phyloP scores from a whole-genome alignment of 2,329 filamentous ascomycete species.

The Colletotrichum gigasporum region DNA sequence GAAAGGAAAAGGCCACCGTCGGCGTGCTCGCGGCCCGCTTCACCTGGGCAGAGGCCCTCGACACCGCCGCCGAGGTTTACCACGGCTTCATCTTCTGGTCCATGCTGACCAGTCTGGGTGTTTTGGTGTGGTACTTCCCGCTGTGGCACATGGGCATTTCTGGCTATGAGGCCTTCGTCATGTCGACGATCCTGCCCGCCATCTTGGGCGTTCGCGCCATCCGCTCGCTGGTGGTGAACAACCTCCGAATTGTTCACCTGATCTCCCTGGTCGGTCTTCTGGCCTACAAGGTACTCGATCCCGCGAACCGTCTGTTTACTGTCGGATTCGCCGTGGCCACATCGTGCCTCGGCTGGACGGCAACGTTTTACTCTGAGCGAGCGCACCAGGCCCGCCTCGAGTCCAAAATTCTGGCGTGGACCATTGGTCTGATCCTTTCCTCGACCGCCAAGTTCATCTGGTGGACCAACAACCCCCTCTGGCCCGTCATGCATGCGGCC shows the following conservation, averaged over 20 bases:
- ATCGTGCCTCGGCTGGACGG: conserved; percentile 85
- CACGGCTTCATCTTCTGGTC: conserved; percentile 98
- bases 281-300: conserved; percentile 79
- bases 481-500: conserved; percentile 89
- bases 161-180: conserved; percentile 90
- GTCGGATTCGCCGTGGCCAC: conserved; percentile 84
- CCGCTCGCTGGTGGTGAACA: conserved; percentile 72
- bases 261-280: conserved; percentile 81
- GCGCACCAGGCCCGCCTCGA: conserved; percentile 80
- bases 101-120: conserved; percentile 86
- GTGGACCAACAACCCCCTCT: conserved; percentile 95
- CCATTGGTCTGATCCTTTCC: conserved; percentile 83
- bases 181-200: conserved; percentile 84
- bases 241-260: conserved; percentile 77
- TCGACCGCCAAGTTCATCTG: conserved; percentile 92
- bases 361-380: conserved; percentile 82
- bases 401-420: conserved; percentile 81
- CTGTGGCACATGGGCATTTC: conserved; percentile 99
- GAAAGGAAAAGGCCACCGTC: conserved; percentile 78
- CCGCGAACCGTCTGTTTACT: conserved; percentile 79
- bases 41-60: conserved; percentile 77
- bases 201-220: conserved; percentile 77
- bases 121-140: conserved; percentile 97
- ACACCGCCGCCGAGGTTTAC: conserved; percentile 89
- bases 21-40: conserved; percentile 78